Evolutionary conservation across 371 early-diverging fungal species (phyloP).

Genomic region (Rhizomucor pusillus): DNA sequence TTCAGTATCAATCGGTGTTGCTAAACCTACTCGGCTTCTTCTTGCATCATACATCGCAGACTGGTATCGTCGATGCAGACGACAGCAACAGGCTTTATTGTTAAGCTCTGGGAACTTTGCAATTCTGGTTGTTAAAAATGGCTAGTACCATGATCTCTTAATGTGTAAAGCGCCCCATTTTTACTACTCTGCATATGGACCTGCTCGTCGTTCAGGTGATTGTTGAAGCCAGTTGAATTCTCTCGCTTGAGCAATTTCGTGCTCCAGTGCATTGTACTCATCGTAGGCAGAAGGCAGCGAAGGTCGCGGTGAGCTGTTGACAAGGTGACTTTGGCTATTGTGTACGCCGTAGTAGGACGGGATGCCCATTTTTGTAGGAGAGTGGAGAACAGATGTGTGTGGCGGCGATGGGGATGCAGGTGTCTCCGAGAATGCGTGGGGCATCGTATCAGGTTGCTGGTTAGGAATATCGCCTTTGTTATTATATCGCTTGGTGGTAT

Average conservation of each 20-base stretch:
- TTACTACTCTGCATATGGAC: no score
- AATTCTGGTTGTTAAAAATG: no score
- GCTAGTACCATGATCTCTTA: no score
- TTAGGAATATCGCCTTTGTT: slow-evolving; percentile 1
- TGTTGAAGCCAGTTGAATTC: not conserved
- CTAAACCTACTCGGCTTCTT: no score
- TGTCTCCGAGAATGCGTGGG: not conserved
- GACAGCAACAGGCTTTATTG: no score
- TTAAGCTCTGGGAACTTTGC: no score
- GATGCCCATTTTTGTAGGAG: not conserved
- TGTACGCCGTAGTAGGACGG: not conserved
- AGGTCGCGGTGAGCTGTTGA: not conserved
- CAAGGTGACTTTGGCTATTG: not conserved
- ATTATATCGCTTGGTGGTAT: slow-evolving; percentile 12
- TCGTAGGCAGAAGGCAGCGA: not conserved
- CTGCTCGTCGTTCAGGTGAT: not conserved
- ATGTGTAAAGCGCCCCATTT: not conserved
- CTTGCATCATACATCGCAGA: no score
- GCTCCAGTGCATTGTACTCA: not conserved
- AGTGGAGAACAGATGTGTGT: not conserved
- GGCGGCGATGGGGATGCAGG: not conserved
- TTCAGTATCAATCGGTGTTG: no score
- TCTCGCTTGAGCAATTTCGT: not conserved
- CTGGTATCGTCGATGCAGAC: no score
- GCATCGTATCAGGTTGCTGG: not conserved